Evolutionary conservation across 768 basidiomycete species (phyloP).

Genomic region (Trametes sanguinea): DNA sequence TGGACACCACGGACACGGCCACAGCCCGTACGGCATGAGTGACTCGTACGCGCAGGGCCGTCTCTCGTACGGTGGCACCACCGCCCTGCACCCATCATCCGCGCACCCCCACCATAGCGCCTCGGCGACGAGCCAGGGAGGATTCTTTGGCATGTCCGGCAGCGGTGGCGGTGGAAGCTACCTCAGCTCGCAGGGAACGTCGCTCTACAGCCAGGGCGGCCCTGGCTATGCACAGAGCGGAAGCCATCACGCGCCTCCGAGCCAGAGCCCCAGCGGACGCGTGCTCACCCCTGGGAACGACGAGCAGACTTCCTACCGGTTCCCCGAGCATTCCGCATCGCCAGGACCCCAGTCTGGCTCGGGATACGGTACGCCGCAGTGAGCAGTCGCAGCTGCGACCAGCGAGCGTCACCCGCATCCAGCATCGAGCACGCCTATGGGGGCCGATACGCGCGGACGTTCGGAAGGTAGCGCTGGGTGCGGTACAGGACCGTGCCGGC

Average conservation of each 20-base stretch:
- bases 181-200: slow-evolving; percentile 18
- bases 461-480: not conserved
- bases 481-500: not conserved
- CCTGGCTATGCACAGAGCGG: slow-evolving; percentile 24
- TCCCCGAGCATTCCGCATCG: slow-evolving; percentile 33
- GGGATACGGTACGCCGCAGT: slow-evolving; percentile 38
- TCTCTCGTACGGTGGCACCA: slow-evolving; percentile 20
- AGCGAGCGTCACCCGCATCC: not conserved
- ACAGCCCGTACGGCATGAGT: slow-evolving; percentile 26
- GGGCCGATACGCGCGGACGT: not conserved
- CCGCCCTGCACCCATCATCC: slow-evolving; percentile 25
- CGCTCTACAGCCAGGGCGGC: slow-evolving; percentile 19
- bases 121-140: slow-evolving; percentile 10
- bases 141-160: slow-evolving; percentile 27
- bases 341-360: slow-evolving; percentile 35
- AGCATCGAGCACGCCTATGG: slow-evolving; percentile 1
- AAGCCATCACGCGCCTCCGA: slow-evolving; percentile 17
- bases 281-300: slow-evolving; percentile 23
- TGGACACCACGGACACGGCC: slow-evolving; percentile 24
- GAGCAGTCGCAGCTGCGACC: not conserved
- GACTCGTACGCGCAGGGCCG: slow-evolving; percentile 24
- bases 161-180: slow-evolving; percentile 22
- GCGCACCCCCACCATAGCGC: slow-evolving; percentile 15
- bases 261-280: slow-evolving; percentile 19
- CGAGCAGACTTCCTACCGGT: slow-evolving; percentile 25